These are phyloP conservation scores for Backusella parvicylindrica DNA, from an alignment of 192 early-diverging fungal genomes.

Conservation along the genomic window DNA sequence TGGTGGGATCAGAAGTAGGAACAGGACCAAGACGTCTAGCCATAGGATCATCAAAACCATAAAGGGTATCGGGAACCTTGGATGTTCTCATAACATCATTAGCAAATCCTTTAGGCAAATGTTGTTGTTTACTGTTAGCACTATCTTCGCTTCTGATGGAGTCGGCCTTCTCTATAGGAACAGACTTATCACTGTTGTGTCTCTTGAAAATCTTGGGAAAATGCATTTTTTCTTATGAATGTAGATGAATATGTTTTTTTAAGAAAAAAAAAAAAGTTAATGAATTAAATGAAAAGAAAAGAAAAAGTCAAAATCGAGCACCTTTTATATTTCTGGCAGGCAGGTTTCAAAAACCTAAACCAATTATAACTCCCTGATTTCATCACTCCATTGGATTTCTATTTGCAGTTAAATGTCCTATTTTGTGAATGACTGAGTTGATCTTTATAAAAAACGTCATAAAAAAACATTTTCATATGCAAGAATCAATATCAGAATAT, in stretches of 20 bases:
- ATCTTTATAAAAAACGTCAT: background rate
- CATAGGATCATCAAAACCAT: constrained; percentile 13
- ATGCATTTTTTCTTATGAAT: too few relatives aligned
- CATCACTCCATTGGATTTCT: background rate
- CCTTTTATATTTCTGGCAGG: background rate
- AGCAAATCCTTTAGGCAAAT: constrained; percentile 5
- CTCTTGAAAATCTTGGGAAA: background rate
- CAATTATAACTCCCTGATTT: background rate
- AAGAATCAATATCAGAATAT: background rate
- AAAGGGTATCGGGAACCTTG: constrained; percentile 1
- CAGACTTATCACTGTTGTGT: background rate
- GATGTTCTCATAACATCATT: constrained; percentile 7
- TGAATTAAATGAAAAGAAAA: background rate
- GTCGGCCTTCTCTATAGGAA: background rate
- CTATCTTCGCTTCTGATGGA: background rate
- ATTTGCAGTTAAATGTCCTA: background rate
- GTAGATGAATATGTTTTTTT: background rate
- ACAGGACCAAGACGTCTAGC: constrained; percentile 7
- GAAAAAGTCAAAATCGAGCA: background rate
- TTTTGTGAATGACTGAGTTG: background rate
- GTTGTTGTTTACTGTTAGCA: background rate
- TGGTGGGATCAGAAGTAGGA: constrained; percentile 7
- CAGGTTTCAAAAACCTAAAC: background rate
- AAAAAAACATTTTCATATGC: background rate
- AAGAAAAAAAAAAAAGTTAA: background rate